Conservation (phyloP, 352 stramenopile genomes). For the Phytophthora citrophthora region DNA sequence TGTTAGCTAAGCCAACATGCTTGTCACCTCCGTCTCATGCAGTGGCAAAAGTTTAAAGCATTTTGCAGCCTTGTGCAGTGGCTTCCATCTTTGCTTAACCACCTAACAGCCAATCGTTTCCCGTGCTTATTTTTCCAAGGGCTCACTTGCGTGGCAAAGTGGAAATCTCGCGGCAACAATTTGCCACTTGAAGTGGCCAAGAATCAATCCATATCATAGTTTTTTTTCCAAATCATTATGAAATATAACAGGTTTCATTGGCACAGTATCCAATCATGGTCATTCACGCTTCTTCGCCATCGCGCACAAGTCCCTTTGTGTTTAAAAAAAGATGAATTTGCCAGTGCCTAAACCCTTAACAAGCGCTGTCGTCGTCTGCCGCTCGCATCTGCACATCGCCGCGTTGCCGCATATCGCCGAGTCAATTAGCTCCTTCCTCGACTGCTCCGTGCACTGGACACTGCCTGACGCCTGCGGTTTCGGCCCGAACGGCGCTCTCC, state of each 20-base stretch:
- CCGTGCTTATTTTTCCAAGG: conserved; percentile 16
- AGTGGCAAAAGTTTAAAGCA: too few species aligned
- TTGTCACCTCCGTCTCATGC: conserved; percentile 14
- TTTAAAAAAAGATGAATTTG: background rate
- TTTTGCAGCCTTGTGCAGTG: too few species aligned
- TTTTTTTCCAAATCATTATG: conserved; percentile 10
- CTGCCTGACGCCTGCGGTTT: conserved; percentile 35
- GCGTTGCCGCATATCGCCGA: conserved; percentile 35
- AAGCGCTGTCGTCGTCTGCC: conserved; percentile 22
- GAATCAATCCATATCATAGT: background rate
- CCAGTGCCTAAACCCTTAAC: conserved; percentile 15
- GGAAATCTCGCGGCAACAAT: background rate
- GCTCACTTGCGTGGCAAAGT: conserved; percentile 13
- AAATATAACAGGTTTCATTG: conserved; percentile 1
- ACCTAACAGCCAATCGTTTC: conserved; percentile 12
- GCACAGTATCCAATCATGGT: conserved; percentile 23
- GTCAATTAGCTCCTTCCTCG: conserved; percentile 41
- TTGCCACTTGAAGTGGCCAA: conserved; percentile 8
- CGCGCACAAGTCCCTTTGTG: background rate
- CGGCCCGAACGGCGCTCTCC: conserved; percentile 13
- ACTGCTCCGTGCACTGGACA: conserved; percentile 33
- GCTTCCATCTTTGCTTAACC: too few species aligned
- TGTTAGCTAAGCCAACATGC: background rate
- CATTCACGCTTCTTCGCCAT: conserved; percentile 28
- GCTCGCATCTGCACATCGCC: conserved; percentile 23